phyloP scores from a whole-genome alignment of 345 rosid genomes.

The Arabidopsis suecica region DNA sequence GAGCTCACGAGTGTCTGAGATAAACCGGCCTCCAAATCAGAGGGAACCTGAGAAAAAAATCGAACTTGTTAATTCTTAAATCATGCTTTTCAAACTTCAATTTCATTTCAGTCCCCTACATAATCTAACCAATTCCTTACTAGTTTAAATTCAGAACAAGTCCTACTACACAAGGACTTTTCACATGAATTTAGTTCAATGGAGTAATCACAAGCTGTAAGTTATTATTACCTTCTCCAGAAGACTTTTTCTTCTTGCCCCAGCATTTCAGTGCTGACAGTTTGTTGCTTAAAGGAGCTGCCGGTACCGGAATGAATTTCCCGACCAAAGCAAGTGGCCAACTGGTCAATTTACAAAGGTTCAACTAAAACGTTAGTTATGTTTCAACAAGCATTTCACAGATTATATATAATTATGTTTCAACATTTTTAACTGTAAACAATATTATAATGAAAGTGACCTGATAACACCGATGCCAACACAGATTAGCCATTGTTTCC shows the following conservation, averaged over 20 bases:
- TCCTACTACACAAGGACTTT: neutral
- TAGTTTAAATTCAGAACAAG: neutral
- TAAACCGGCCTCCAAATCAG: constrained; percentile 29
- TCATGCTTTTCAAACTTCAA: neutral
- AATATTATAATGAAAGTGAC: constrained; percentile 38
- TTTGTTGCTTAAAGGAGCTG: constrained; percentile 51
- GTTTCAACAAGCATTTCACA: constrained; percentile 22
- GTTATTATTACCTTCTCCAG: constrained; percentile 40
- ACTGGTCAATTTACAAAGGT: constrained; percentile 48
- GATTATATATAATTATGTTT: neutral
- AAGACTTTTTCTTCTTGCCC: constrained; percentile 45
- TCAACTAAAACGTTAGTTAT: neutral
- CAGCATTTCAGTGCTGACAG: constrained; percentile 34
- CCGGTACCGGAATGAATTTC: constrained; percentile 76
- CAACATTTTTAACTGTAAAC: neutral
- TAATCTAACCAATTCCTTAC: neutral
- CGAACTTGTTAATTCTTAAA: neutral
- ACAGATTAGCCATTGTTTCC: constrained; percentile 78
- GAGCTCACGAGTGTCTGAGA: constrained; percentile 7
- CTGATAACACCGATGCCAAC: constrained; percentile 67
- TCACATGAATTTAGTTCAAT: neutral
- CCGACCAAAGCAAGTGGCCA: constrained; percentile 92
- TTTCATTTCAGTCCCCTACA: neutral
- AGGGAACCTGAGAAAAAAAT: constrained; percentile 30
- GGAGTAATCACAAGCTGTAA: neutral